Base-by-base conservation (phyloP, 805 yeast species). In the Suhomyces pyralidae region DNA sequence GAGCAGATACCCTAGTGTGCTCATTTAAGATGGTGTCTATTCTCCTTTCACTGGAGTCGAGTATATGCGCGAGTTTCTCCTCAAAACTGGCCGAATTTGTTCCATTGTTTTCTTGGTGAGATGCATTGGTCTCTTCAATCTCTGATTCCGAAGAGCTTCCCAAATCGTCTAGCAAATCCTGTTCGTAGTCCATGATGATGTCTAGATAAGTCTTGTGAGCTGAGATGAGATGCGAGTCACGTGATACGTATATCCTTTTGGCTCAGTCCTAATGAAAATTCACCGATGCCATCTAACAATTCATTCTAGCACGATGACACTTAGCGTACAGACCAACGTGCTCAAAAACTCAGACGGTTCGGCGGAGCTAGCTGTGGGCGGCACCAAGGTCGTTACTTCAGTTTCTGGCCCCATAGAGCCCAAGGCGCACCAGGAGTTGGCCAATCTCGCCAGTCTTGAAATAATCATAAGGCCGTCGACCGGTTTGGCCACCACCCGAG, bases 381-480 rank as follows among this genome's bases (percentile, higher is more conserved):
- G 67, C 15, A 81, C 87, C 1, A 80, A 80, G 52, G 84, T 88
- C 2, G 69, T 92, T 2, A 82, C 86, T 43, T 84, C 97, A 0
- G 92, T 93, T 0, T 81, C 92, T 1, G 99, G 99, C 0, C 99
- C 99, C 0, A 80, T 93, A 28, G 97, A 93, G 62, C 85, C 90
- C 9, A 86, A 85, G 65, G 69, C 82, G 12, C 81, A 93, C 59
- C 96, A 91, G 64, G 98, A 93, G 65, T 68, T 85, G 32, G 97
- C 97, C 9, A 85, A 88, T 14, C 74, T 78, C 45, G 86, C 93
- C 14, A 84, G 89, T 15, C 66, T 94, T 15, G 97, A 91, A 66
- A 79, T 94, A 7, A 80, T 83, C 19, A 84, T 92, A 2, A 76
- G 91, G 40, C 97, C 98, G 1, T 82, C 86, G 20, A 71, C 76